phyloP scores from a whole-genome alignment of 1,284 basidiomycete genomes.

The Irpex sp. region DNA sequence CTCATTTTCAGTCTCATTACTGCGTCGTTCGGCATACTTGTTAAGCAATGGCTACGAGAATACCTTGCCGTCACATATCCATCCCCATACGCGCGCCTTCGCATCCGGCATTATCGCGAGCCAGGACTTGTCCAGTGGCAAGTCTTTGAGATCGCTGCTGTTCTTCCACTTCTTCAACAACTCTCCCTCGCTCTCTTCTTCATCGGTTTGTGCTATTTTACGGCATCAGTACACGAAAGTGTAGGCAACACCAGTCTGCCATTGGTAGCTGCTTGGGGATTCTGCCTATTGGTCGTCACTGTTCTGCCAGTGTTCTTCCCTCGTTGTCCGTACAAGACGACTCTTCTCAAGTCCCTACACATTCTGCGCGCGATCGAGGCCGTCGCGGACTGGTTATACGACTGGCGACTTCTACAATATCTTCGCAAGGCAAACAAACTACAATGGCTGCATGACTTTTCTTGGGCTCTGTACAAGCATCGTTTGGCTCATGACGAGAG shows the following conservation, averaged over 20 bases:
- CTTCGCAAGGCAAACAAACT: no score
- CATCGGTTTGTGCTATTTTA: conserved; percentile 6
- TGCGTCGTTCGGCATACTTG: background rate
- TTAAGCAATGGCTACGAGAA: background rate
- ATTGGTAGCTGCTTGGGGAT: background rate
- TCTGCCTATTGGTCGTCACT: background rate
- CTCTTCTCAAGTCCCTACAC: background rate
- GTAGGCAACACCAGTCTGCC: background rate
- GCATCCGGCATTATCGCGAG: conserved; percentile 6
- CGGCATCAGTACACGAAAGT: background rate
- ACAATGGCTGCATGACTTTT: no score
- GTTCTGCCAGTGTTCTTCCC: background rate
- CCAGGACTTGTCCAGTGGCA: conserved; percentile 4
- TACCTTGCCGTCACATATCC: background rate
- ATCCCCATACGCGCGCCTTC: background rate
- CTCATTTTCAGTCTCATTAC: background rate
- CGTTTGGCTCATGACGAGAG: no score
- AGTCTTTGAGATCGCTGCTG: conserved; percentile 8
- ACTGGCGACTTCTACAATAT: background rate
- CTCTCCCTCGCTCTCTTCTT: conserved; percentile 10
- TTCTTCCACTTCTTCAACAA: conserved; percentile 5
- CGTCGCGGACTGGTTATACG: background rate
- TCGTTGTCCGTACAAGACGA: conserved; percentile 5
- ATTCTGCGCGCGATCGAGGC: no score
- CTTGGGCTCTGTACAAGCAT: no score